Base-by-base conservation (phyloP, 352 stramenopile species). In the Aphanomyces invadans region DNA sequence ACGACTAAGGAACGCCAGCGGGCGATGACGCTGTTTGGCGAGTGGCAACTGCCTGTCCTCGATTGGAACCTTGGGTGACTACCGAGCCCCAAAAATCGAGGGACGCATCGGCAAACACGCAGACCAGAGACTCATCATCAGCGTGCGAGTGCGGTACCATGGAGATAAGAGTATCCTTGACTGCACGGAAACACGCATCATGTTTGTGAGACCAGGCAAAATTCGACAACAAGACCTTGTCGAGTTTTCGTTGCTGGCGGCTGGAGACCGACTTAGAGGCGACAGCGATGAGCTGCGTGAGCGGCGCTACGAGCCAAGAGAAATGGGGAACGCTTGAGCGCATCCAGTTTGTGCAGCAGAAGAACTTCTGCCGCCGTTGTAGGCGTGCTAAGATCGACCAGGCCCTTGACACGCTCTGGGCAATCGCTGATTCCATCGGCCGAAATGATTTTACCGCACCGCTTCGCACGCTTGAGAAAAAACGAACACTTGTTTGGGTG, bases 301-400 rank as follows among this genome's bases (percentile, higher is more conserved):
- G 64, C 5, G 45, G 59, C 26, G 45, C 67, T 2, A 62, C 65
- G 2, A 76, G 49, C 4, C 17, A 12, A 0, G 53, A 57, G 49
- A 68, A 79, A 2, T 73, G 44, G 0, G 71, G 62, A 17, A 79
- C 72, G 12, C 48, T 76, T 10, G 49, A 26, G 1, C 69, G 71
- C 75, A 77, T 76, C 75, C 70, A 76, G n/a, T 77, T 77, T 0
- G 53, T 26, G 0, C 69, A 65, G 54, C 71, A 77, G 0, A 79
- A 2, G n/a, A 73, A 77, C 49, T 1, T 79, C 70, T 0, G 32
- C 73, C 19, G 66, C 71, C 0, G 56, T 75, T 19, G 2, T 32
- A 0, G 71, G 63, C 19, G 31, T 4, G n/a, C 53, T 29, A 53
- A 82, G 67, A 2, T 65, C 54, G 0, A 72, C 46, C 0, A 82